Base-by-base conservation (phyloP, 108 stramenopile species). In the Nitzschia sp. region DNA sequence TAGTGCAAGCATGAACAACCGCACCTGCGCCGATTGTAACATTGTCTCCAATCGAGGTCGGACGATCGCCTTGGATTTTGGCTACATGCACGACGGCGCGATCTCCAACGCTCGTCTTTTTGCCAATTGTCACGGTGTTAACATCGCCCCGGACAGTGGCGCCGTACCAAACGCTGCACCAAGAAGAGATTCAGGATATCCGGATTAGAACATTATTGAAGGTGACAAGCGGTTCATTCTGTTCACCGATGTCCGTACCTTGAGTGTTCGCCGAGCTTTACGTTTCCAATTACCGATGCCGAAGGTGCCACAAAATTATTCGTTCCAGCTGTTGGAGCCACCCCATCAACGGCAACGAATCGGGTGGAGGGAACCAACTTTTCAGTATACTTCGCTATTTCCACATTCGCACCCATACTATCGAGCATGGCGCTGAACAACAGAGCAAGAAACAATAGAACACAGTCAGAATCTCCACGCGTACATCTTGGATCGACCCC, bases 81-180 rank as follows among this genome's bases (percentile, higher is more conserved):
- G 98, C 95, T 35, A 96, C 96, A 66, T 97, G 97, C 46, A 98
- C 87, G 30, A 97, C 92, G 11, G 95, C 94, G 46, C 95, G 82
- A 60, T 96, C 96, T 27, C 94, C 95, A 18, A 98, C 82, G 68
- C 79, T 82, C 3, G 88, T 88, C 56, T 86, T 84, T 17, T 83
- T 72, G 21, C 98, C 98, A 72, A 98, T 89, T 11, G 75, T 78
- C 0, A 93, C 72, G 26, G 72, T 70, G 64, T 95, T 88, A 5
- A 93, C 95, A 74, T 95, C 95, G 15, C 90, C 95, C 48, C 95
- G 75, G 25, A 95, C 80, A 6, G 85, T 87, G 55, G 92, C 89
- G 34, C 92, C 92, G 59, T 95, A 95, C 95, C 95, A 95, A 27
- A 95, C 81, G 75, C 86, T 85, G 42, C 35, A 42, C 15, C 6